Base-by-base conservation (phyloP, 176 grass and related monocot genomes). In the Cymbopogon citratus region DNA sequence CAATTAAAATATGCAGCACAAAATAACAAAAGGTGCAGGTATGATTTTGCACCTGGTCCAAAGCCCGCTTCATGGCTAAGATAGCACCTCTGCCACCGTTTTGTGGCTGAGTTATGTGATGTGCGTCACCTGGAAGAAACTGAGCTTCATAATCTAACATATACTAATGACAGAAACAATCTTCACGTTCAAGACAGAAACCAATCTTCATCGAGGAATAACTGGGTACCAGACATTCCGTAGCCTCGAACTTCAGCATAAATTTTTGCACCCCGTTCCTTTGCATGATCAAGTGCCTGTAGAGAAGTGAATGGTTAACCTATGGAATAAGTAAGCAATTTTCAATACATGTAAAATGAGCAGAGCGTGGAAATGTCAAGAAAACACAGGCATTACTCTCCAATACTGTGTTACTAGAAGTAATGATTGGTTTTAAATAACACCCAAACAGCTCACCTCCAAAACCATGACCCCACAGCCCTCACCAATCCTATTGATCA, bases 21-120 rank as follows among this genome's bases (percentile, higher is more conserved):
- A 45, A 86, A 16, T 44, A n/a, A 45, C 63, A 82, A 63, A 63
- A 31, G 19, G 2, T 38, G 2, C 1, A 64, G n/a, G n/a, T 21
- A 80, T 21, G 63, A 80, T 51, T 45, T 54, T 9, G 56, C 75
- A 93, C 95, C 87, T 98, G 95, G 4, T 90, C 82, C 45, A 98
- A 67, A 43, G 95, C 92, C 56, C 90, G 79, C 23, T 81, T 91
- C 92, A 98, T 95, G 76, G 95, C 88, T 86, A 98, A 91, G 63
- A 89, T 88, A 70, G 90, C 95, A 67, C 95, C 95, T 90, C 68
- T 95, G 74, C 95, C 92, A 51, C 88, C 85, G 39, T 62, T 86
- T 18, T 93, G 92, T 56, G 95, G 95, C 73, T 95, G 84, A 78
- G 95, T 98, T 82, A 98, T 98, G 79, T 98, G 95, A 77, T 98